Percentiles rank a stretch among this genome's conserved stretches.
phyloP scores from a whole-genome alignment of 495 filamentous ascomycete species.

The Cryomyces antarcticus region DNA sequence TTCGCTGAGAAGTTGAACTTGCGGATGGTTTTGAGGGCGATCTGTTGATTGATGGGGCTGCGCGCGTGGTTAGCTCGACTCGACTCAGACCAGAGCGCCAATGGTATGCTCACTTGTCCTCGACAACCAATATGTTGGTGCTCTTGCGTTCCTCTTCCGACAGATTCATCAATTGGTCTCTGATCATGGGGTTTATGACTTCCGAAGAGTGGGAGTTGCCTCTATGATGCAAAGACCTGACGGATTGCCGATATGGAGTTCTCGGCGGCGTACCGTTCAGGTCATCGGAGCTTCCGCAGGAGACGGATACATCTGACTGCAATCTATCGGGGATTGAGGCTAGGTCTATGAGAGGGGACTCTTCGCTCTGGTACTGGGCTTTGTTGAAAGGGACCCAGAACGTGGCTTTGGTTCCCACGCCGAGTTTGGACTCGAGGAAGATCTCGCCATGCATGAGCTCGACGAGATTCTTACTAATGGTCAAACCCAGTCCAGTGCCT shows the following conservation, averaged over 20 bases:
- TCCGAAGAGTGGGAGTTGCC: neutral
- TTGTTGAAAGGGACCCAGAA: conserved; percentile 55
- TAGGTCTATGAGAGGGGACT: conserved; percentile 27
- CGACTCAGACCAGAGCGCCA: neutral
- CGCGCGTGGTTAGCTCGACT: neutral
- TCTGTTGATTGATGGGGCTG: conserved; percentile 35
- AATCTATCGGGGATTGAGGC: conserved; percentile 36
- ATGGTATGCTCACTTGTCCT: conserved; percentile 44
- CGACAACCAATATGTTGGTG: conserved; percentile 48
- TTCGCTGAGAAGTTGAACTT: conserved; percentile 55
- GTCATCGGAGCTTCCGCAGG: conserved; percentile 33
- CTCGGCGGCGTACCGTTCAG: conserved; percentile 17
- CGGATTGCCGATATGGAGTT: neutral
- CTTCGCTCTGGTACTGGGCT: conserved; percentile 14
- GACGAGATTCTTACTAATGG: conserved; percentile 62
- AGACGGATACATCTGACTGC: conserved; percentile 40
- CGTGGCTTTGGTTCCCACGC: conserved; percentile 38
- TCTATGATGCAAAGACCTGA: neutral
- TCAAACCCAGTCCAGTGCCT: conserved; percentile 63
- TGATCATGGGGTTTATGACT: neutral
- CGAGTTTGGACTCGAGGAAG: conserved; percentile 34
- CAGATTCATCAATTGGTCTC: conserved; percentile 9
- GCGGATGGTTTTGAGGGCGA: conserved; percentile 50
- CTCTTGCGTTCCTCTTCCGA: conserved; percentile 28
- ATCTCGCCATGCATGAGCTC: conserved; percentile 71